phyloP scores from a whole-genome alignment of 805 yeast species.

The Starmerella ratchasimensis region DNA sequence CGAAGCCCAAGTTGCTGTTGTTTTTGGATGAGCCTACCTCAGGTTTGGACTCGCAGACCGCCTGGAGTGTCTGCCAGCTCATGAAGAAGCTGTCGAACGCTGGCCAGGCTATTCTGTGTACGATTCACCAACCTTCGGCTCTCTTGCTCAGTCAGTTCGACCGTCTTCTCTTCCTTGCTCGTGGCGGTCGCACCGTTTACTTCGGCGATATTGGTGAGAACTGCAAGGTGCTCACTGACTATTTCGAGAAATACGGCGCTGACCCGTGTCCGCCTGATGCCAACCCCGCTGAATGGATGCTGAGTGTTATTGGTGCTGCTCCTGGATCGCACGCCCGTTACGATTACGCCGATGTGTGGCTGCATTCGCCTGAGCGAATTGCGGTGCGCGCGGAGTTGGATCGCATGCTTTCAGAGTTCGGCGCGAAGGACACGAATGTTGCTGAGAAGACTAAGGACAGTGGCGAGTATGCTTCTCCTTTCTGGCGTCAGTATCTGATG shows the following conservation, averaged over 20 bases:
- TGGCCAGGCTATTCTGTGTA: conserved; percentile 64
- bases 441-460: conserved; percentile 13
- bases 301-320: conserved; percentile 68
- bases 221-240: conserved; percentile 42
- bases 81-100: conserved; percentile 53
- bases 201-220: conserved; percentile 68
- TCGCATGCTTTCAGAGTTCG: conserved; percentile 24
- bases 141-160: conserved; percentile 54
- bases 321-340: conserved; percentile 48
- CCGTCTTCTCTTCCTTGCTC: conserved; percentile 49
- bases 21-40: conserved; percentile 63
- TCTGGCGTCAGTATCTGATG: conserved; percentile 32
- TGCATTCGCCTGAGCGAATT: conserved; percentile 32
- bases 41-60: conserved; percentile 47
- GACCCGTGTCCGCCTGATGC: conserved; percentile 45
- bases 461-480: conserved; percentile 35
- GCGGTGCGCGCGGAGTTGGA: conserved; percentile 27
- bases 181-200: conserved; percentile 70
- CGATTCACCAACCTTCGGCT: conserved; percentile 70
- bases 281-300: conserved; percentile 66
- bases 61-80: conserved; percentile 59
- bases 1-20: conserved; percentile 48
- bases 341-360: conserved; percentile 58
- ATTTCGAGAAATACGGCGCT: conserved; percentile 64
- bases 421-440: conserved; percentile 20